These are phyloP conservation scores for Colletotrichum incanum DNA, from an alignment of 2,329 filamentous ascomycete species.

Conservation along the genomic window DNA sequence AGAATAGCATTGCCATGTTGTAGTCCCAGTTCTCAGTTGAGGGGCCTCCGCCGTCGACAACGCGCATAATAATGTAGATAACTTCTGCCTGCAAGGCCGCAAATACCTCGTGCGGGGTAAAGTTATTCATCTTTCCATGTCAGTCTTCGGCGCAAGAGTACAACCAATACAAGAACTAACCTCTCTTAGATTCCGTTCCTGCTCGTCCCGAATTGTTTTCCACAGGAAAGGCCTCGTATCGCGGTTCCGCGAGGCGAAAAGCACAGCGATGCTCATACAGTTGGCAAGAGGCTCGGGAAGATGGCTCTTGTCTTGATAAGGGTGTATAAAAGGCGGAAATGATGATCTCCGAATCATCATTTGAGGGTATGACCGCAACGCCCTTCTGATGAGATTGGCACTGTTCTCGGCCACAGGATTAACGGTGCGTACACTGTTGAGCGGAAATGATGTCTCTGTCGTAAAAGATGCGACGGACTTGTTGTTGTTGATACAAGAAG, in stretches of 20 bases:
- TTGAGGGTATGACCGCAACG: conserved; percentile 23
- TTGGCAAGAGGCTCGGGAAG: conserved; percentile 30
- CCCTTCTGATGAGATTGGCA: conserved; percentile 17
- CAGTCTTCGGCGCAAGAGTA: not conserved
- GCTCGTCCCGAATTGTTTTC: conserved; percentile 31
- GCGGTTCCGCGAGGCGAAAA: conserved; percentile 26
- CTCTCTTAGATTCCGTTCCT: conserved; percentile 21
- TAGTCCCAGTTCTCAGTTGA: conserved; percentile 5
- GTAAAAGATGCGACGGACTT: not conserved
- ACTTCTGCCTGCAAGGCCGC: conserved; percentile 35
- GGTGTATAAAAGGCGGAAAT: conserved; percentile 41
- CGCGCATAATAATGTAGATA: conserved; percentile 40
- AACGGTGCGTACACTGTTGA: not conserved
- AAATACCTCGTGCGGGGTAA: conserved; percentile 13
- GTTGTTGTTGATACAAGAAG: too few relatives aligned
- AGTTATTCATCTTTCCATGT: conserved; percentile 8
- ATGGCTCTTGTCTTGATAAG: conserved; percentile 17
- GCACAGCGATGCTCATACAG: conserved; percentile 36
- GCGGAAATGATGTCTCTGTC: conserved; percentile 5
- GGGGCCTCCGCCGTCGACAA: conserved; percentile 21
- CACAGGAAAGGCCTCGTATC: conserved; percentile 31
- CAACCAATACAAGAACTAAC: not conserved
- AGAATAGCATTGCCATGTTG: conserved; percentile 26
- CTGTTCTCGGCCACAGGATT: not conserved
- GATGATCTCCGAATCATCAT: conserved; percentile 41